Evolutionary conservation across 768 basidiomycete genomes (phyloP), one percentile per base, ranked within the genome.

Genomic region (Lentinula detonsa): DNA sequence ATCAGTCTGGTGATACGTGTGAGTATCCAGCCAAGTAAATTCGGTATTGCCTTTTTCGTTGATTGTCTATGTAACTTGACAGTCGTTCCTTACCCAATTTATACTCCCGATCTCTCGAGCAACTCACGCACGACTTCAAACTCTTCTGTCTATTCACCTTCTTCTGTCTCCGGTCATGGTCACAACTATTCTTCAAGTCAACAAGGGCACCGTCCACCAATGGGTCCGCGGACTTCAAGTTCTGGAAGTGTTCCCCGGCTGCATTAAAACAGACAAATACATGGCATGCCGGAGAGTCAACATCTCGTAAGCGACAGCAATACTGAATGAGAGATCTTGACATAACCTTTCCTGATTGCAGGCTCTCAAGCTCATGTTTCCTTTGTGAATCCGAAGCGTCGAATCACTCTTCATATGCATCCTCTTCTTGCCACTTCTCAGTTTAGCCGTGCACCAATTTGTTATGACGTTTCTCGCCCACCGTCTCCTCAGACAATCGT

Each of bases 401-500:
- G 72, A 15, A 65, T 67, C 4, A 70, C 78, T 43, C 67, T 84
- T 28, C 79, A 84, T 66, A 84, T 88, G 80, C 86, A 88, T 65
- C 86, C 86, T 4, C 71, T 88, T 0, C 77, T 88, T 53, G 83
- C 85, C 3, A 76, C 79, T 55, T 81, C 81, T 31, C 78, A 80
- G 45, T 72, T 81, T 16, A 81, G 84, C 62, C 78, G 75, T 61
- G 83, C 86, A 2, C 85, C 86, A 34, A 84, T 88, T 59, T 80
- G 80, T 34, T 88, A 84, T 70, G 84, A 88, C 66, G 70, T 85
- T 18, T 74, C 72, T 1, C 83, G 76, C 63, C 76, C 84, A 1
- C 86, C 86, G 11, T 84, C 85, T 21, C 75, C 82, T 15, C 78
- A 78, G 39, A 83, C 82, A 18, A 76, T 87, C 46, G 73, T 86